Evolutionary conservation across 495 filamentous ascomycete species (phyloP).

Genomic region (Amniculicola lignicola): DNA sequence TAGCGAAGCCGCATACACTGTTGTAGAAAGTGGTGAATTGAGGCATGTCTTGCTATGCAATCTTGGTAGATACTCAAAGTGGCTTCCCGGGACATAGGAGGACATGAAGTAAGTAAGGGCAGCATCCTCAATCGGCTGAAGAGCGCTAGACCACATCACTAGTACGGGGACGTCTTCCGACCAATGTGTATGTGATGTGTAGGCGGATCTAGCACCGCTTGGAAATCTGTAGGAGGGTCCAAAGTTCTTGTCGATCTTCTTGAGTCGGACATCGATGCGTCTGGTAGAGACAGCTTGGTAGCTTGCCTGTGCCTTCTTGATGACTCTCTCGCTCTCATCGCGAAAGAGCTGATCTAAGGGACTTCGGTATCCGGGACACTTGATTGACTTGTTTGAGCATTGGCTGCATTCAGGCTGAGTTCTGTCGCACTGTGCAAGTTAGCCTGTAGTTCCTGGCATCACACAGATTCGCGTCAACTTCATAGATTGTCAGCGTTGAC

Average conservation of each 20-base stretch:
- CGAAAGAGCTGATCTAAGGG: constrained; percentile 1
- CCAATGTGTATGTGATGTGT: neutral
- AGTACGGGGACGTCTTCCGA: neutral
- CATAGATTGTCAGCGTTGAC: too few relatives aligned
- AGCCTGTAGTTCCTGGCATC: too few relatives aligned
- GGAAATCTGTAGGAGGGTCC: too few relatives aligned
- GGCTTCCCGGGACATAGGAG: constrained; percentile 8
- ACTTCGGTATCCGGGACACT: constrained; percentile 7
- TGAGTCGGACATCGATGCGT: too few relatives aligned
- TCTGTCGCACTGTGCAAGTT: constrained; percentile 17
- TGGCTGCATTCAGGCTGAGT: constrained; percentile 2
- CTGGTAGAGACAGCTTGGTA: constrained; percentile 8
- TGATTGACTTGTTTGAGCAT: neutral
- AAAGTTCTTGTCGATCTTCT: too few relatives aligned
- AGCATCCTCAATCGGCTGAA: constrained; percentile 1
- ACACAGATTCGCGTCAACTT: too few relatives aligned
- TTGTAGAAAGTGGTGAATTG: neutral
- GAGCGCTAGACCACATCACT: neutral
- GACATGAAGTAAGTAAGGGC: constrained; percentile 8
- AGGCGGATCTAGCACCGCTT: too few relatives aligned
- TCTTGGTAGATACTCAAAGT: constrained; percentile 4
- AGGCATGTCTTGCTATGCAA: neutral
- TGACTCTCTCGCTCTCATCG: constrained; percentile 7
- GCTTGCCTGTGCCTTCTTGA: neutral
- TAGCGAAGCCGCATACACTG: neutral